A percentile compares a stretch with the other conserved stretches of the same genome.
Conservation (phyloP, 441 rosid genomes). For the Arabidopsis lyrata region DNA sequence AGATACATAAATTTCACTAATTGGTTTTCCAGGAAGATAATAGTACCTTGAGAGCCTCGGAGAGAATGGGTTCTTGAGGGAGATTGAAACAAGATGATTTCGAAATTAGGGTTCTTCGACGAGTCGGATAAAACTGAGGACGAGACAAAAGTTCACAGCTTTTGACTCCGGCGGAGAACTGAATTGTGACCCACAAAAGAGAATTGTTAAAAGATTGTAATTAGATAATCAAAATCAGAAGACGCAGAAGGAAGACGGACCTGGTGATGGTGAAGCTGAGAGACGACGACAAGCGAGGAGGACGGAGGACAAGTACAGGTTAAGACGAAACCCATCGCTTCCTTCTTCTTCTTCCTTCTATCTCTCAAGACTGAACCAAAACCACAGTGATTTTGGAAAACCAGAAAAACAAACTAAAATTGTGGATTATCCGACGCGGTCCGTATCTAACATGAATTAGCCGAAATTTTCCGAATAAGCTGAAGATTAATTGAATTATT, state of each 20-base stretch:
- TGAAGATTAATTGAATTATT: too few species aligned
- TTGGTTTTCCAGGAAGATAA: too few species aligned
- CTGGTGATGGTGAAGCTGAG: slow-evolving; percentile 32
- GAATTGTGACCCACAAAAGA: slow-evolving; percentile 18
- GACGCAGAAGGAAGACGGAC: slow-evolving; percentile 20
- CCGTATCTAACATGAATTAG: too few species aligned
- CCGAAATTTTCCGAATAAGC: too few species aligned
- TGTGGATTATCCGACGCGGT: too few species aligned
- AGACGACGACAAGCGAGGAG: slow-evolving; percentile 20
- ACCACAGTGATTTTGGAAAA: neutral
- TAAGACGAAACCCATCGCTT: slow-evolving; percentile 38
- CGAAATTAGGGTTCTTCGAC: slow-evolving; percentile 26
- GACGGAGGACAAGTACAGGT: slow-evolving; percentile 8
- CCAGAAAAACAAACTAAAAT: too few species aligned
- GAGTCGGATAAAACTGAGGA: slow-evolving; percentile 21
- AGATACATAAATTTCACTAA: neutral
- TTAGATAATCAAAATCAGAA: neutral
- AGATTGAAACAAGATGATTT: slow-evolving; percentile 44
- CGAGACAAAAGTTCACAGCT: neutral
- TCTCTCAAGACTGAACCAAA: neutral
- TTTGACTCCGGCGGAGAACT: slow-evolving; percentile 37
- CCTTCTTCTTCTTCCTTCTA: slow-evolving; percentile 25
- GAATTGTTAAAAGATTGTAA: neutral
- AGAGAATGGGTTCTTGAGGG: slow-evolving; percentile 48
- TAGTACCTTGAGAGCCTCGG: slow-evolving; percentile 46